phyloP scores from a whole-genome alignment of 2,329 filamentous ascomycete species.

The Cucurbitaria berberidis region DNA sequence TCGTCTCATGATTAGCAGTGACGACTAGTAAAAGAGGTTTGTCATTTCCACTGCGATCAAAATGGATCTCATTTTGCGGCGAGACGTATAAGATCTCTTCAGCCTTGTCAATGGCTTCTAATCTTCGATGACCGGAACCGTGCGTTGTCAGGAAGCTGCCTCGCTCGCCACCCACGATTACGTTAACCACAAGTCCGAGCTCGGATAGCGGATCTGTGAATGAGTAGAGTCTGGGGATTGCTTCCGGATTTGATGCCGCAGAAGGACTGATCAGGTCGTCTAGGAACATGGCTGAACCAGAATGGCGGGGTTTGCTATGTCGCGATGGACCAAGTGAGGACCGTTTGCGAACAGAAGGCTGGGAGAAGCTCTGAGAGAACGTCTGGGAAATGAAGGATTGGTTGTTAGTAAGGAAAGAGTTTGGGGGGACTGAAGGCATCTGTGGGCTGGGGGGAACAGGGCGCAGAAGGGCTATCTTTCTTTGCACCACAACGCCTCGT shows the following conservation, averaged over 20 bases:
- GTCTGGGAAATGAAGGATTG: conserved; percentile 60
- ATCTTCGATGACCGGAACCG: conserved; percentile 41
- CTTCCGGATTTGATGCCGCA: conserved; percentile 45
- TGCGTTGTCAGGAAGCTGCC: conserved; percentile 36
- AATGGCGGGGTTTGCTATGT: conserved; percentile 27
- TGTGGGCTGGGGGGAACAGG: conserved; percentile 45
- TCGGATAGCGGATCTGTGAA: conserved; percentile 86
- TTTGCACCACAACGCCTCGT: conserved; percentile 82
- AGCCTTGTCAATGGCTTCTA: conserved; percentile 71
- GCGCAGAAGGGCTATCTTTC: conserved; percentile 67
- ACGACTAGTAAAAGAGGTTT: conserved; percentile 72
- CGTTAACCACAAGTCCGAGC: conserved; percentile 75
- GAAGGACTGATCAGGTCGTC: conserved; percentile 40
- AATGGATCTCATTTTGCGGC: conserved; percentile 62
- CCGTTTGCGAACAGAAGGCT: conserved; percentile 32
- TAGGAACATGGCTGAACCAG: conserved; percentile 34
- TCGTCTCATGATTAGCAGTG: conserved; percentile 78
- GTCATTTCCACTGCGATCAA: conserved; percentile 53
- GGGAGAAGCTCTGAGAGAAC: conserved; percentile 53
- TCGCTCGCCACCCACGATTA: conserved; percentile 37
- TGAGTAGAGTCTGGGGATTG: conserved; percentile 78
- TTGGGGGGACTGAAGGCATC: conserved; percentile 69
- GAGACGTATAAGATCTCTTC: conserved; percentile 89
- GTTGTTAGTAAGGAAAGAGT: conserved; percentile 72
- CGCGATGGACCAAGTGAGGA: conserved; percentile 38